A percentile compares a stretch with the other conserved stretches of the same genome.
These are phyloP conservation scores for Pichia occidentalis DNA, from an alignment of 805 yeast genomes.

Conservation along the genomic window DNA sequence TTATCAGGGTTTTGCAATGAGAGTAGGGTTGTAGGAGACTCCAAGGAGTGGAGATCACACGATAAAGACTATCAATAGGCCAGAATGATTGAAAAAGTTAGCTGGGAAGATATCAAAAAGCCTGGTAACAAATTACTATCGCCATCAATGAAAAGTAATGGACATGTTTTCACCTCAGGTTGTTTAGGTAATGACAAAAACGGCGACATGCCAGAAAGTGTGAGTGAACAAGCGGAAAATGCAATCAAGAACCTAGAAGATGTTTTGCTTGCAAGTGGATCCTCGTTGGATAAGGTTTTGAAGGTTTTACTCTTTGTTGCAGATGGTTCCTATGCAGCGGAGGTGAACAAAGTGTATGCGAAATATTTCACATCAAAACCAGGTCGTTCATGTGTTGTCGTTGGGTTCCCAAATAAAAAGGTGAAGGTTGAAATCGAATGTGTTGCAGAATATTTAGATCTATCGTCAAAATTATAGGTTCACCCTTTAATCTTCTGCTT, in stretches of 20 bases:
- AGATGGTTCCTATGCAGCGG: slow-evolving; percentile 37
- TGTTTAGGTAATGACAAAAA: slow-evolving; percentile 34
- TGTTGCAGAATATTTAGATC: slow-evolving; percentile 7
- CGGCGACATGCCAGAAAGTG: slow-evolving; percentile 34
- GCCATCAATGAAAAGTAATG: slow-evolving; percentile 36
- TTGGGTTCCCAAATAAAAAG: slow-evolving; percentile 42
- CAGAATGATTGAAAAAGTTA: slow-evolving; percentile 23
- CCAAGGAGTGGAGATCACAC: too few relatives aligned
- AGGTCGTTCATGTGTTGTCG: slow-evolving; percentile 49
- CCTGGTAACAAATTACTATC: slow-evolving; percentile 30
- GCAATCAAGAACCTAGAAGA: slow-evolving; percentile 39
- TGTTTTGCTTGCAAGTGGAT: slow-evolving; percentile 38
- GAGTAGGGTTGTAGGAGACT: too few relatives aligned
- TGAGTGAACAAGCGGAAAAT: slow-evolving; percentile 39
- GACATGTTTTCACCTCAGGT: slow-evolving; percentile 45
- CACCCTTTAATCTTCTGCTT: too few relatives aligned
- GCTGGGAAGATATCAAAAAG: slow-evolving; percentile 32
- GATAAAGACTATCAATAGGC: too few relatives aligned
- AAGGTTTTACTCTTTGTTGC: slow-evolving; percentile 45
- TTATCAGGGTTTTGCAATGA: too few relatives aligned
- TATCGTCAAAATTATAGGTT: slow-evolving; percentile 8
- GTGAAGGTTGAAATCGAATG: slow-evolving; percentile 44
- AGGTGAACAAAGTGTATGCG: slow-evolving; percentile 41
- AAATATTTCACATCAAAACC: slow-evolving; percentile 43
- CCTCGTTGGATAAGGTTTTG: slow-evolving; percentile 39